These are phyloP conservation scores for Murraya paniculata DNA, from an alignment of 345 rosid genomes.

Conservation along the genomic window DNA sequence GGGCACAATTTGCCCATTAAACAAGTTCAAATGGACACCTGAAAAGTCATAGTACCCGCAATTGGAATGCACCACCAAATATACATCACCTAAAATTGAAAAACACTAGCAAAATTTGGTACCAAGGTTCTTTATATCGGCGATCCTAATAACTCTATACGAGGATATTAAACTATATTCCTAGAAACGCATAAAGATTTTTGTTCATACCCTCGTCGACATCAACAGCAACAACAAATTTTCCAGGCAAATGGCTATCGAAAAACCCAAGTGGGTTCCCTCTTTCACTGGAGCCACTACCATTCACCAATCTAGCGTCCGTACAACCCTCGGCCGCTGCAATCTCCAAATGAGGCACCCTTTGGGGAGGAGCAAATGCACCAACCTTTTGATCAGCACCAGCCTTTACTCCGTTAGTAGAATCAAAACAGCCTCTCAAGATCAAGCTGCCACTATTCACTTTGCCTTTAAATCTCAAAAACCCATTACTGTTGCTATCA, in stretches of 20 bases:
- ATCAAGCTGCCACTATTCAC: conserved; percentile 25
- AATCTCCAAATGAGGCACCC: conserved; percentile 42
- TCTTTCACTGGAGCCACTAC: conserved; percentile 32
- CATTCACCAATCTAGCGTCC: conserved; percentile 40
- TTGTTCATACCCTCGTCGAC: conserved; percentile 77
- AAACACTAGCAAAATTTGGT: neutral
- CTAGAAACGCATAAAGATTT: neutral
- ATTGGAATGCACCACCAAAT: neutral
- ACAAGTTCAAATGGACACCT: neutral
- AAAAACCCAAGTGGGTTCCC: conserved; percentile 43
- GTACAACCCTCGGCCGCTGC: conserved; percentile 28
- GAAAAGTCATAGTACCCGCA: neutral
- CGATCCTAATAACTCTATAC: neutral
- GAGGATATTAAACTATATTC: neutral
- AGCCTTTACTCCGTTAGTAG: conserved; percentile 8
- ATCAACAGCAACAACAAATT: conserved; percentile 84
- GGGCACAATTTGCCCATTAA: neutral
- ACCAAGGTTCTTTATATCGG: neutral
- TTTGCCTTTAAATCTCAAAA: neutral
- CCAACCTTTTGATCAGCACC: conserved; percentile 37
- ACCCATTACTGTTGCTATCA: neutral
- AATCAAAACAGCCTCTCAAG: conserved; percentile 46
- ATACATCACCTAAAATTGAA: neutral
- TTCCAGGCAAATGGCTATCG: conserved; percentile 38
- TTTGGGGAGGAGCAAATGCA: conserved; percentile 43